Conservation (phyloP, 352 stramenopile genomes). For the Pythium chondricola region DNA sequence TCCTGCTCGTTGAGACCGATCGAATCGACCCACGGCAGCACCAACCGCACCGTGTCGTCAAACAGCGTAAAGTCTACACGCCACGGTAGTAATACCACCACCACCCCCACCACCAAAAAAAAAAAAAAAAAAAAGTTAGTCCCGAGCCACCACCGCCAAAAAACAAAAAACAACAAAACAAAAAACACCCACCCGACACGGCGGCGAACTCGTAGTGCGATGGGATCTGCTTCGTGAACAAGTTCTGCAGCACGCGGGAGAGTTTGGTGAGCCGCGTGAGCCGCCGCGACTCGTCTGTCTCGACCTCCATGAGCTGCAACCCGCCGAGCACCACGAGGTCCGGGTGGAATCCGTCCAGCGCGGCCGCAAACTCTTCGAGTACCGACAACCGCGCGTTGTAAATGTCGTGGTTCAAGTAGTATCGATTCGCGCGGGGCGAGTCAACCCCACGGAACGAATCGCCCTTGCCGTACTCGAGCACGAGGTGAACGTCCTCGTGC, state of each 20-base stretch:
- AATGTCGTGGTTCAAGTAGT: conserved; percentile 85
- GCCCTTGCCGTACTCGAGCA: conserved; percentile 70
- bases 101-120: not conserved
- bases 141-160: not conserved
- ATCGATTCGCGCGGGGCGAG: conserved; percentile 71
- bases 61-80: conserved; percentile 69
- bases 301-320: conserved; percentile 81
- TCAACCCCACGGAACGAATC: conserved; percentile 53
- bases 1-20: conserved; percentile 83
- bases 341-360: conserved; percentile 47
- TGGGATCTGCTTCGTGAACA: conserved; percentile 49
- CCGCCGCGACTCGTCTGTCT: conserved; percentile 49
- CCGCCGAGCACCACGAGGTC: conserved; percentile 78
- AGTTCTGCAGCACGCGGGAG: conserved; percentile 63
- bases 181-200: conserved; percentile 51
- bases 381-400: conserved; percentile 78
- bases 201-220: conserved; percentile 82
- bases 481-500: conserved; percentile 74
- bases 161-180: too few species aligned
- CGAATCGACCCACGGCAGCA: conserved; percentile 73
- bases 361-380: conserved; percentile 66
- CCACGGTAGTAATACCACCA: not conserved
- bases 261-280: conserved; percentile 52
- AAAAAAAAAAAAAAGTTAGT: not conserved
- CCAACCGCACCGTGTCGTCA: conserved; percentile 70